A percentile compares a stretch with the other conserved stretches of the same genome.
These are phyloP conservation scores for Ogataea trehaloabstinens DNA, from an alignment of 805 yeast genomes.

Conservation along the genomic window DNA sequence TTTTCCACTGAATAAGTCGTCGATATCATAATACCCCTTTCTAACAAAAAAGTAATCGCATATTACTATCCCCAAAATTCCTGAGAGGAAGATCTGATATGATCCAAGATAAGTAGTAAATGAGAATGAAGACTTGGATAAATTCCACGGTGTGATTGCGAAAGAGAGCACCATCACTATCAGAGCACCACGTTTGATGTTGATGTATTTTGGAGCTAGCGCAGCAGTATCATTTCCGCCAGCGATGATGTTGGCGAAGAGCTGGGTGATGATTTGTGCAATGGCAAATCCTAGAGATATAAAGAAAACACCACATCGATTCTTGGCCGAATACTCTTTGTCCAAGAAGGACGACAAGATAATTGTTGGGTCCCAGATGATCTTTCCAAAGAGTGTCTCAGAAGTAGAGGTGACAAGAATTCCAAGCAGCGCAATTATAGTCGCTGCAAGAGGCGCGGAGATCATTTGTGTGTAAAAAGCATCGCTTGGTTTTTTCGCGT, in stretches of 20 bases:
- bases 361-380: conserved; percentile 26
- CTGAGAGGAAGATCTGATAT: conserved; percentile 14
- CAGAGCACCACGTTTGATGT: conserved; percentile 44
- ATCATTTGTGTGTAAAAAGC: conserved; percentile 11
- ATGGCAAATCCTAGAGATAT: conserved; percentile 1
- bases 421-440: conserved; percentile 13
- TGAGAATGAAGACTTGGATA: conserved; percentile 31
- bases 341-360: background rate
- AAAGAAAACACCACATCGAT: conserved; percentile 1
- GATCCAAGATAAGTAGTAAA: conserved; percentile 15
- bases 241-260: conserved; percentile 1
- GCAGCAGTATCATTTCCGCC: conserved; percentile 39
- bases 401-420: conserved; percentile 11
- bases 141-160: conserved; percentile 39
- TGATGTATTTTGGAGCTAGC: conserved; percentile 40
- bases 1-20: conserved; percentile 12
- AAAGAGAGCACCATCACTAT: conserved; percentile 32
- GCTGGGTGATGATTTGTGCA: background rate
- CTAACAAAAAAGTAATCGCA: conserved; percentile 14
- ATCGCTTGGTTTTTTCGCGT: conserved; percentile 10
- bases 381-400: conserved; percentile 10
- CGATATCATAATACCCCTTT: conserved; percentile 14
- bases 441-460: conserved; percentile 11
- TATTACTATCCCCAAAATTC: conserved; percentile 12
- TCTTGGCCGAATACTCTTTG: conserved; percentile 1